Percentiles rank a stretch among this genome's conserved stretches.
Conservation (phyloP, 23 red algal species). For the Pyropia haitanensis region DNA sequence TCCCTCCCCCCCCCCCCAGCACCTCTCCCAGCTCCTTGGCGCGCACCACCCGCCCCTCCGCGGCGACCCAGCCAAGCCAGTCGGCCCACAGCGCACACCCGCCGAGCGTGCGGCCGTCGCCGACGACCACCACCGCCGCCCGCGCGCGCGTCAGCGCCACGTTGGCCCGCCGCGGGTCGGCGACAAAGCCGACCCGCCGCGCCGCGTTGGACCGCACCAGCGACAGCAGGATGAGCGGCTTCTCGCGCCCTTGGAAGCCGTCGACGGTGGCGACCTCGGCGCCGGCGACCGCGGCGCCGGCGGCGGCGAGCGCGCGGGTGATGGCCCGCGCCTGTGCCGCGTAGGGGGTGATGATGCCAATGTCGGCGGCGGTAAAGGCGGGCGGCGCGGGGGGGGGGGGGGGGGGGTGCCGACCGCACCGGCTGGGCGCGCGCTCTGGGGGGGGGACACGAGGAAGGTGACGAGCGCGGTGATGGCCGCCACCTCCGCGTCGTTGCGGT, state of each 20-base stretch:
- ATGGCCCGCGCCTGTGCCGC: conserved; percentile 48
- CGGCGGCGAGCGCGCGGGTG: conserved; percentile 1
- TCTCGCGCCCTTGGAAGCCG: conserved; percentile 88
- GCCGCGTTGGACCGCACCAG: conserved; percentile 59
- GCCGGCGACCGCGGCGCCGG: too few relatives aligned
- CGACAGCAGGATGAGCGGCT: conserved; percentile 64
- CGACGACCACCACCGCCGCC: conserved; percentile 40
- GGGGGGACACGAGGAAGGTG: too few relatives aligned
- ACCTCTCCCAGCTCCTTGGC: too few relatives aligned
- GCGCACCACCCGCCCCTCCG: too few relatives aligned
- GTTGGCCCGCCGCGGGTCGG: conserved; percentile 73
- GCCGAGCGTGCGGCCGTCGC: conserved; percentile 25
- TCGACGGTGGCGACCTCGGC: conserved; percentile 65
- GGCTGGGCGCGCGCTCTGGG: too few relatives aligned
- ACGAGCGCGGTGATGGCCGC: too few relatives aligned
- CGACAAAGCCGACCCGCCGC: conserved; percentile 49
- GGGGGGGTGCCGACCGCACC: too few relatives aligned
- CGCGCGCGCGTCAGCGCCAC: conserved; percentile 86
- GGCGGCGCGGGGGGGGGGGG: too few relatives aligned
- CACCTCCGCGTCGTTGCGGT: too few relatives aligned
- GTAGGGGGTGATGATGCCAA: conserved; percentile 80
- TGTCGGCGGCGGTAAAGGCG: conserved; percentile 5
- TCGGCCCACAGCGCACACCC: too few relatives aligned
- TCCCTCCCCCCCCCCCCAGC: too few relatives aligned
- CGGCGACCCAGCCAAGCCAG: too few relatives aligned